Conservation (phyloP, 2,329 filamentous ascomycete species). For the Calonectria pseudoturangicola region DNA sequence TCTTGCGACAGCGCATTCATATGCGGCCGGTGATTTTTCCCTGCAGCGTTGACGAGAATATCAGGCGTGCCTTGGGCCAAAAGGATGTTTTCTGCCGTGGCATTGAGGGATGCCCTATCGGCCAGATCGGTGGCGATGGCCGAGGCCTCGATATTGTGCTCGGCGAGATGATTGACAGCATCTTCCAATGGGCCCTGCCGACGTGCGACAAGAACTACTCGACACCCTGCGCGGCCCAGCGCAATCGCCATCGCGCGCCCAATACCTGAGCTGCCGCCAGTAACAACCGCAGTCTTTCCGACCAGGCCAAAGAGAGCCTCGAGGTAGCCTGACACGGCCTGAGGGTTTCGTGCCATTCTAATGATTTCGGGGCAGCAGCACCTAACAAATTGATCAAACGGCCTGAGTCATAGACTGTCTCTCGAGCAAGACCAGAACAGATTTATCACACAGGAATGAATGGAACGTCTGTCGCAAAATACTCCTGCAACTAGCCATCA, state of each 20-base stretch:
- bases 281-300: slow-evolving; percentile 56
- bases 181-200: slow-evolving; percentile 50
- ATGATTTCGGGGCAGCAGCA: background rate
- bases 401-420: background rate
- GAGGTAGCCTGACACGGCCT: slow-evolving; percentile 50
- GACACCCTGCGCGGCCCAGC: slow-evolving; percentile 56
- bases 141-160: slow-evolving; percentile 52
- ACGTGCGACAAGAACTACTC: slow-evolving; percentile 57
- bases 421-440: too few relatives aligned
- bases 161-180: slow-evolving; percentile 50
- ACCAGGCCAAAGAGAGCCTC: slow-evolving; percentile 56
- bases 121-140: slow-evolving; percentile 46
- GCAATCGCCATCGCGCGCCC: slow-evolving; percentile 58
- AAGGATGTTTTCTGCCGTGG: slow-evolving; percentile 47
- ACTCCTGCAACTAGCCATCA: background rate
- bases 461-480: background rate
- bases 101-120: slow-evolving; percentile 42
- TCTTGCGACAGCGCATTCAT: slow-evolving; percentile 55
- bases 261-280: slow-evolving; percentile 60
- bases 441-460: background rate
- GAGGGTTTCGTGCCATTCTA: slow-evolving; percentile 41
- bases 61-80: slow-evolving; percentile 53
- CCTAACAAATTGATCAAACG: background rate
- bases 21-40: slow-evolving; percentile 55
- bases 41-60: slow-evolving; percentile 59